Evolutionary conservation across 2,329 filamentous ascomycete genomes (phyloP).

Genomic region (Exophiala xenobiotica): DNA sequence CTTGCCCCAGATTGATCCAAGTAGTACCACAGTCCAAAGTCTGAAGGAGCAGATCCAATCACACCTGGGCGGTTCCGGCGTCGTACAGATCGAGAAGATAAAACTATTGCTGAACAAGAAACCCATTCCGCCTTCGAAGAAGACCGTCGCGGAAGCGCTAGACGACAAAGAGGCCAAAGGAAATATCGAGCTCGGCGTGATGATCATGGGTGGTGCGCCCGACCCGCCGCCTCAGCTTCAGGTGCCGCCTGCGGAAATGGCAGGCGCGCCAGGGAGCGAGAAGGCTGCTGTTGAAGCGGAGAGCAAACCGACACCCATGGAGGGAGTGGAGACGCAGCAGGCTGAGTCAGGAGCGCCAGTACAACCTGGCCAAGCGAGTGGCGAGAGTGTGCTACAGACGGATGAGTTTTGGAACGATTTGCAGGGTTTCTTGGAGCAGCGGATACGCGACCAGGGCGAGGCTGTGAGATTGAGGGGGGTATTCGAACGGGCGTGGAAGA

Average conservation of each 20-base stretch:
- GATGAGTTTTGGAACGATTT: slow-evolving; percentile 86
- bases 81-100: slow-evolving; percentile 65
- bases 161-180: slow-evolving; percentile 52
- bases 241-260: slow-evolving; percentile 31
- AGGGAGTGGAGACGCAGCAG: slow-evolving; percentile 36
- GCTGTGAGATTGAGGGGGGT: slow-evolving; percentile 64
- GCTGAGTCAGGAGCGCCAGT: slow-evolving; percentile 14
- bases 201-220: slow-evolving; percentile 75
- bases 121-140: slow-evolving; percentile 66
- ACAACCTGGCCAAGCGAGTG: slow-evolving; percentile 23
- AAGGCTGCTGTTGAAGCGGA: slow-evolving; percentile 42
- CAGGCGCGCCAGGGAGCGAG: slow-evolving; percentile 29
- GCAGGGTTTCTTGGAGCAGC: slow-evolving; percentile 73
- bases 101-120: slow-evolving; percentile 86
- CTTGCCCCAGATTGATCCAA: slow-evolving; percentile 59
- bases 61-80: slow-evolving; percentile 50
- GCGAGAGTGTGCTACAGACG: slow-evolving; percentile 52
- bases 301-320: slow-evolving; percentile 35
- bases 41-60: slow-evolving; percentile 69
- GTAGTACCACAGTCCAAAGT: slow-evolving; percentile 73
- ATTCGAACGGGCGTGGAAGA: slow-evolving; percentile 71
- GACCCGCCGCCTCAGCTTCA: slow-evolving; percentile 28
- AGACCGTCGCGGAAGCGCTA: slow-evolving; percentile 72
- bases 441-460: slow-evolving; percentile 67
- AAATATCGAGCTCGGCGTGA: slow-evolving; percentile 74